phyloP scores from a whole-genome alignment of 495 filamentous ascomycete genomes.

The Acidiella bohemica region DNA sequence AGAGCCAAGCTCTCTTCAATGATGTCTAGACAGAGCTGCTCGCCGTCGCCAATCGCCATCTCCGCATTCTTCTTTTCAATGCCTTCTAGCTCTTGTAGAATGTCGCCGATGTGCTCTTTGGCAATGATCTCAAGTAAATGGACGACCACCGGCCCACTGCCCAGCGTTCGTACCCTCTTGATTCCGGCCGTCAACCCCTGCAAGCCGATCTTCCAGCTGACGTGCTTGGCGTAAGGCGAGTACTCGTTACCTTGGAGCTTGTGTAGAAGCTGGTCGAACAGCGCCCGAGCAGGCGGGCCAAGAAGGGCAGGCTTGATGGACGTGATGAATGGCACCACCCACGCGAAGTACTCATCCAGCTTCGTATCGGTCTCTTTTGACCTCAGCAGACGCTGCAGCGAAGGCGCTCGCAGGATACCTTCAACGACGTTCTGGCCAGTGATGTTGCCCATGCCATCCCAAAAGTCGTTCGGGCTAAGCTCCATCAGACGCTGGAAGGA shows the following conservation, averaged over 20 bases:
- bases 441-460: conserved; percentile 70
- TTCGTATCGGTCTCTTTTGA: conserved; percentile 42
- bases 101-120: conserved; percentile 5
- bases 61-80: conserved; percentile 16
- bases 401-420: conserved; percentile 57
- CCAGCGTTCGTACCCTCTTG: background rate
- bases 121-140: conserved; percentile 14
- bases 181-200: conserved; percentile 27
- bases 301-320: conserved; percentile 60
- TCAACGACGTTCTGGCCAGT: conserved; percentile 62
- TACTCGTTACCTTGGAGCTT: conserved; percentile 42
- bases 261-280: conserved; percentile 56
- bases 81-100: conserved; percentile 14
- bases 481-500: conserved; percentile 54
- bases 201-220: conserved; percentile 38
- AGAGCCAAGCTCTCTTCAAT: conserved; percentile 57
- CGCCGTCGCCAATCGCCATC: conserved; percentile 21
- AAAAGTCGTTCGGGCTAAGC: conserved; percentile 64
- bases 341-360: conserved; percentile 50
- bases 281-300: conserved; percentile 54
- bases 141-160: conserved; percentile 3
- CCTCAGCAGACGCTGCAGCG: conserved; percentile 45
- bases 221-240: conserved; percentile 8
- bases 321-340: conserved; percentile 59
- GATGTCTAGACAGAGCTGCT: conserved; percentile 39